Evolutionary conservation across 169 alveolate genomes (phyloP), one percentile per base, ranked within the genome.

Genomic region (Ichthyophthirius multifiliis): DNA sequence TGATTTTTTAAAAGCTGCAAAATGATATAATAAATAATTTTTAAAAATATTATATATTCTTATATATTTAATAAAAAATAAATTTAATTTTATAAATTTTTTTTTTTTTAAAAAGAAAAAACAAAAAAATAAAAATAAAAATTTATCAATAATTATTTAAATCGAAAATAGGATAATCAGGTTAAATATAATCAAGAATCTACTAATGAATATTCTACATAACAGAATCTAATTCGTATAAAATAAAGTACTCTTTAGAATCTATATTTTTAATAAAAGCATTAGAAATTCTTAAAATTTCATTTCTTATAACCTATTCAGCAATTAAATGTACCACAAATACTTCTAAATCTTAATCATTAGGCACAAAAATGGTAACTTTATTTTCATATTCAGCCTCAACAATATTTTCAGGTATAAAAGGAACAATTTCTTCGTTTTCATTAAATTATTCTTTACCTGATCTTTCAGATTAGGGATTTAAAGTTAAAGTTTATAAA

Each of bases 301-400:
- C 71, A 27, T 55, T 39, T 55, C 71, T 55, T 23, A 55, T 39
- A 27, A 55, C 71, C 31, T 55, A 7, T 55, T 55, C 71, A 55
- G 71, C 71, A 27, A 55, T 39, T 1, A 39, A 34, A 7, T 55
- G 71, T 27, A 27, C 23, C 2, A 55, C 39, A n/a, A 55, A 55
- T 55, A 55, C 71, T 55, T 55, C 71, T 55, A 55, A 55, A 55
- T 55, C 71, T 55, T 55, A 34, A 55, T 55, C 71, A 13, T 55
- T 55, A 9, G 71, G 71, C 23, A 27, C 31, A 10, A 55, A 55
- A 13, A 55, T 12, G 18, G 43, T 55, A 1, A 55, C 71, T 27
- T 55, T 55, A 55, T 55, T 55, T 5, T 34, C 23, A 23, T 15
- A 55, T 23, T 55, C 71, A 27, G 43, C 18, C 31, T 55, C 71